Conservation (phyloP, 2,329 filamentous ascomycete genomes). For the Clarireedia homoeocarpa region DNA sequence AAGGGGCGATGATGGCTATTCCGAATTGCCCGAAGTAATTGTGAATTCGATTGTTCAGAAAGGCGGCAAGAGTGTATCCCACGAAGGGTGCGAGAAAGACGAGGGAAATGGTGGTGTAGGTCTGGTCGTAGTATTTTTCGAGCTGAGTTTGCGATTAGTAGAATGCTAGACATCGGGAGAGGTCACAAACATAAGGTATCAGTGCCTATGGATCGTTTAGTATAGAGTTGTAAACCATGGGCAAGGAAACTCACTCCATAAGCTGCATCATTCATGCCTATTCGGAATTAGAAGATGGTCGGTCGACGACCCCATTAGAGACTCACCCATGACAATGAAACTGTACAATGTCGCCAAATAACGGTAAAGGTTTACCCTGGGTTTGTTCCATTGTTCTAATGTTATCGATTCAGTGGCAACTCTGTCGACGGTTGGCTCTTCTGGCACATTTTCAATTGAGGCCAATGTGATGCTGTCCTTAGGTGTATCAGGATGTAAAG, state of each 20-base stretch:
- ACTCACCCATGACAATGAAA: constrained; percentile 57
- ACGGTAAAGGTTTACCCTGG: constrained; percentile 50
- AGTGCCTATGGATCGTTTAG: constrained; percentile 33
- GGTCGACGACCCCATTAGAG: neutral
- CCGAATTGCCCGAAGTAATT: constrained; percentile 54
- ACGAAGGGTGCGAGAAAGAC: constrained; percentile 59
- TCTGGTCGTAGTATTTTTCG: constrained; percentile 47
- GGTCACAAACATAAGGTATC: constrained; percentile 34
- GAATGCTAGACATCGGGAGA: neutral
- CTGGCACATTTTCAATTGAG: neutral
- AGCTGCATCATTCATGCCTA: constrained; percentile 10
- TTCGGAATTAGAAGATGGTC: neutral
- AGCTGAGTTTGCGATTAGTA: constrained; percentile 4
- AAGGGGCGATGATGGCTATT: constrained; percentile 25
- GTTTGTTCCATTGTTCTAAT: constrained; percentile 55
- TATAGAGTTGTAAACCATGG: too few relatives aligned
- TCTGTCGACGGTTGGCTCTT: constrained; percentile 4
- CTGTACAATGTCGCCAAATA: constrained; percentile 51
- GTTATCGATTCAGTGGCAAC: neutral
- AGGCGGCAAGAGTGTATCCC: constrained; percentile 54
- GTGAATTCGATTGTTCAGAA: constrained; percentile 60
- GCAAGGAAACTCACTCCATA: constrained; percentile 15
- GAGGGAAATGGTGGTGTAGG: constrained; percentile 56
- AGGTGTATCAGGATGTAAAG: neutral
- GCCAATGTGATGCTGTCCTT: neutral